Conservation (phyloP, 208 protist species). For the Blastocrithidia nonstop region DNA sequence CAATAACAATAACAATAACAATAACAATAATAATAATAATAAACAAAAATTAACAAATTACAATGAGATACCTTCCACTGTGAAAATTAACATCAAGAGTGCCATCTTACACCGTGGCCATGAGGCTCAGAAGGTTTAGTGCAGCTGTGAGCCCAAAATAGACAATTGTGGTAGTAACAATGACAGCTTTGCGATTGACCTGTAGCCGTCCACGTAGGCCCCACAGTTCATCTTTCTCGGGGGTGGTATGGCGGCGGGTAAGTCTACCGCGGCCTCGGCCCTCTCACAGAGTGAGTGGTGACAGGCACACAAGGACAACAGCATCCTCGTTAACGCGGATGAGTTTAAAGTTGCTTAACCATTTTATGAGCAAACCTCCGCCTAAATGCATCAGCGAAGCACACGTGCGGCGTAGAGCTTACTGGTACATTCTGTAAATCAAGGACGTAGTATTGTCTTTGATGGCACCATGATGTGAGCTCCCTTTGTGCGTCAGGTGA, state of each 20-base stretch:
- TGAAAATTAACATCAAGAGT: too few species aligned
- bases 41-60: too few species aligned
- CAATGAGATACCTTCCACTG: too few species aligned
- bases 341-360: conserved; percentile 54
- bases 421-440: conserved; percentile 66
- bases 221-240: conserved; percentile 80
- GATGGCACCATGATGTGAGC: conserved; percentile 86
- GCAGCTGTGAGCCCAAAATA: too few species aligned
- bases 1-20: too few species aligned
- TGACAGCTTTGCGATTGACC: too few species aligned
- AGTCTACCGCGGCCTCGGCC: conserved; percentile 61
- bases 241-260: conserved; percentile 80
- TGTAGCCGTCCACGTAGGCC: too few species aligned
- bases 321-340: conserved; percentile 70
- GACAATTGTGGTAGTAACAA: too few species aligned
- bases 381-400: conserved; percentile 39
- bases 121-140: too few species aligned
- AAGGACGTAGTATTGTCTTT: conserved; percentile 67
- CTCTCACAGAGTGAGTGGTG: conserved; percentile 63
- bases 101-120: too few species aligned
- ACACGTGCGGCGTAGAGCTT: conserved; percentile 60
- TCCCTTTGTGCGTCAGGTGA: conserved; percentile 66
- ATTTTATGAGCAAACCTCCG: conserved; percentile 7
- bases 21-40: too few species aligned
- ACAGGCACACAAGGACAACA: conserved; percentile 48